Evolutionary conservation across 2,329 filamentous ascomycete species (phyloP), one percentile per base, ranked within the genome.

Genomic region (Ascochyta clinopodiicola): DNA sequence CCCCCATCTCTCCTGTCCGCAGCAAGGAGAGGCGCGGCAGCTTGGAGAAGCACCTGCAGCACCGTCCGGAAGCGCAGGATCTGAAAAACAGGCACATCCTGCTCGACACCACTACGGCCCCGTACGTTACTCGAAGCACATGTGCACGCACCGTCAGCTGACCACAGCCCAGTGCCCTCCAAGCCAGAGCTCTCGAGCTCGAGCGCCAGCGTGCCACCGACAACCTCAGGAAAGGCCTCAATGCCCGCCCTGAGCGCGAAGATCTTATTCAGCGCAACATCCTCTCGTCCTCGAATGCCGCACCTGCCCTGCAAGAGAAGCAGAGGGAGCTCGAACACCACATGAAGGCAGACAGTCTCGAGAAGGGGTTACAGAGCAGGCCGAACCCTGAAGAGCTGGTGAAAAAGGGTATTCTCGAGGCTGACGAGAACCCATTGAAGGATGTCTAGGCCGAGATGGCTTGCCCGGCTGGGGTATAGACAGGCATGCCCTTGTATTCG

Each of bases 251-350:
- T 4, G 84, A 92, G 21, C 87, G 90, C 53, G 85, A 91, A 32
- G 86, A 91, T 69, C 82, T 97, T 21, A 80, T 96, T 60, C 89
- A 95, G 73, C 89, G 88, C 66, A 96, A 96, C 77, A 96, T 97
- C 74, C 87, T 97, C 24, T 90, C 91, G 24, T 86, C 87, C 51
- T 89, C 89, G 29, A 88, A 77, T 46, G 91, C 89, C 17, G 92
- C 92, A 0, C 92, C 93, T 0, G 84, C 88, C 2, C 81, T 97
- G 49, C 87, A 89, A 71, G 91, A 88, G 51, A 86, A 92, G 59
- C 92, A 95, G 76, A 88, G 85, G 70, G 91, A 96, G 80, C 86
- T 97, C 37, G 86, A 92, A 76, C 92, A 88, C 74, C 88, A 92
- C 75, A 96, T 97, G 92, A 86, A 89, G 13, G 89, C 87, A 56